Percentiles rank a stretch among this genome's conserved stretches.
Evolutionary conservation across 2,329 filamentous ascomycete species (phyloP).

Genomic region (Xylariaceae sp.): DNA sequence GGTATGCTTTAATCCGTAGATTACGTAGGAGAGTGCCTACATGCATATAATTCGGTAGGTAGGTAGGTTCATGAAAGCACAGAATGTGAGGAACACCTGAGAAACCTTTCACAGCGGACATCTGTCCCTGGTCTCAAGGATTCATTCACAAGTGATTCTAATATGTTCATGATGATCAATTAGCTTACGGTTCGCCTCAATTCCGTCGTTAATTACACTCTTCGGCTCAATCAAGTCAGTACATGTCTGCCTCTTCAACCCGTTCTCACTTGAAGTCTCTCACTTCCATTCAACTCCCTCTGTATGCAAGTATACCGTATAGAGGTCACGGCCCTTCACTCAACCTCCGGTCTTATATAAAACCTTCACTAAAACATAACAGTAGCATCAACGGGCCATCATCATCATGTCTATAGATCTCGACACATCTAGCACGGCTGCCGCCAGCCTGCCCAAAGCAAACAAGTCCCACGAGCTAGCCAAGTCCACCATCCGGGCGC

Average conservation of each 20-base stretch:
- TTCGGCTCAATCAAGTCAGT: not conserved
- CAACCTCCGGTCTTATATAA: not conserved
- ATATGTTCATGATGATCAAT: not conserved
- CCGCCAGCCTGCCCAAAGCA: constrained; percentile 8
- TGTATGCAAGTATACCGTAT: constrained; percentile 6
- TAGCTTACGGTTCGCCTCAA: not conserved
- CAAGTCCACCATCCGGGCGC: constrained; percentile 46
- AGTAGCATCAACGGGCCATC: not conserved
- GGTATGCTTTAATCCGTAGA: not conserved
- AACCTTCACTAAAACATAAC: too few relatives aligned
- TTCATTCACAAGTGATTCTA: too few relatives aligned
- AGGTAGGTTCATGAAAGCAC: too few relatives aligned
- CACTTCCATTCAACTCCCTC: not conserved
- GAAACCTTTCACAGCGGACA: too few relatives aligned
- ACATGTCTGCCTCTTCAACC: not conserved
- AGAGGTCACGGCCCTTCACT: not conserved
- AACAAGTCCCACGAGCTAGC: constrained; percentile 45
- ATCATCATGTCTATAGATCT: constrained; percentile 8
- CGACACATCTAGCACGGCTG: not conserved
- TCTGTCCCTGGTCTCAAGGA: too few relatives aligned
- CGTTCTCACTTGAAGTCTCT: not conserved
- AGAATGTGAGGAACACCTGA: too few relatives aligned
- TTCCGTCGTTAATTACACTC: not conserved
- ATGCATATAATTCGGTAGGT: too few relatives aligned
- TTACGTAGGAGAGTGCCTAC: not conserved